phyloP scores from a whole-genome alignment of 148 eudicot species.

The Heliamphora exappendiculata region DNA sequence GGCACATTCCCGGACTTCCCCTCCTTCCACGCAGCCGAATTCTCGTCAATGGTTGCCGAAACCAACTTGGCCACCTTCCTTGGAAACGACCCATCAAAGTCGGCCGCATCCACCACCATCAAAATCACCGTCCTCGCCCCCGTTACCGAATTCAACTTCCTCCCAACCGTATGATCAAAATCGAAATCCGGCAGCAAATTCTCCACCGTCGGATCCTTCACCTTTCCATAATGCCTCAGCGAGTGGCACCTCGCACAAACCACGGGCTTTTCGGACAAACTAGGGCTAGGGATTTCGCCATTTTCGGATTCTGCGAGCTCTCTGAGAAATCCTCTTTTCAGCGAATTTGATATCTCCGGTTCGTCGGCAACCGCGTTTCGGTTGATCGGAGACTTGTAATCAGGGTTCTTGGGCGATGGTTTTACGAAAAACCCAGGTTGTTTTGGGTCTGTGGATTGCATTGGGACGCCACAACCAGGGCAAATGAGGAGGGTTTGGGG shows the following conservation, averaged over 20 bases:
- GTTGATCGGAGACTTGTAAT: conserved; percentile 41
- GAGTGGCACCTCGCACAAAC: conserved; percentile 88
- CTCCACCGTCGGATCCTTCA: conserved; percentile 65
- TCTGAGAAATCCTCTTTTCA: conserved; percentile 53
- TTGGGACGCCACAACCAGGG: conserved; percentile 90
- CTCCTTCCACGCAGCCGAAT: conserved; percentile 65
- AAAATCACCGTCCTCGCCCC: conserved; percentile 77
- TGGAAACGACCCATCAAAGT: conserved; percentile 91
- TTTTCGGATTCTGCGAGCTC: conserved; percentile 31
- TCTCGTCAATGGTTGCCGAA: conserved; percentile 59
- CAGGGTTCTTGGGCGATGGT: conserved; percentile 41
- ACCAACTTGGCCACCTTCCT: conserved; percentile 67
- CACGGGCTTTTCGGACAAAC: conserved; percentile 31
- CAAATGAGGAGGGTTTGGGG: conserved; percentile 40
- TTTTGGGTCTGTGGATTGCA: conserved; percentile 61
- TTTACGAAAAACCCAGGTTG: conserved; percentile 58
- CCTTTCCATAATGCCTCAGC: conserved; percentile 67
- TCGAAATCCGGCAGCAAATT: conserved; percentile 88
- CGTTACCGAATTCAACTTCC: conserved; percentile 49
- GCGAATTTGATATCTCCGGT: conserved; percentile 38
- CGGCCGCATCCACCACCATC: conserved; percentile 82
- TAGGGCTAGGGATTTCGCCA: conserved; percentile 18
- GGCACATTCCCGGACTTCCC: conserved; percentile 96
- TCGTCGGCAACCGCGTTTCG: conserved; percentile 46
- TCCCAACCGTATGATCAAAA: conserved; percentile 86